Percentiles rank a stretch among this genome's conserved stretches.
Evolutionary conservation across 2,329 filamentous ascomycete species (phyloP).

Genomic region (Epichloe coenophiala): DNA sequence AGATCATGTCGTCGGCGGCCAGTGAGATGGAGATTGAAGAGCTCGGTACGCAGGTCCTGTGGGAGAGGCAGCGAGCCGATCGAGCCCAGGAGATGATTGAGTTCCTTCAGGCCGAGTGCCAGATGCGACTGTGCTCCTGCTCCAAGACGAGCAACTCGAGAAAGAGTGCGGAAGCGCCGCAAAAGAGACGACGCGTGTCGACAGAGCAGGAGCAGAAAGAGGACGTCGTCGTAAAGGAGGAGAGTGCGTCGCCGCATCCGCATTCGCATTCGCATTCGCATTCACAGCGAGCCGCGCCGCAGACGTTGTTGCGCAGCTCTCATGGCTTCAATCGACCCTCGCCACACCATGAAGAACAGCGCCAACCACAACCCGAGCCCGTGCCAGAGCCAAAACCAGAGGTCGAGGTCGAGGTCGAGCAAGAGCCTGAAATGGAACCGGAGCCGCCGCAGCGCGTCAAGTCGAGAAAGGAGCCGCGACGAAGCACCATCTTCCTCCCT

Average conservation of each 20-base stretch:
- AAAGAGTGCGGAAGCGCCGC: conserved; percentile 8
- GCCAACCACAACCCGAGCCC: background rate
- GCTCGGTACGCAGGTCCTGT: conserved; percentile 36
- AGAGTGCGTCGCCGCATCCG: conserved; percentile 19
- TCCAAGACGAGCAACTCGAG: conserved; percentile 22
- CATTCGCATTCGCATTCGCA: too few species aligned
- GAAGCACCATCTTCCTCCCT: conserved; percentile 44
- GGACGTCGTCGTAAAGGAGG: conserved; percentile 5
- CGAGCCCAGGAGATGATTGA: conserved; percentile 61
- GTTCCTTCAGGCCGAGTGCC: conserved; percentile 63
- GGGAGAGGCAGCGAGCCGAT: conserved; percentile 50
- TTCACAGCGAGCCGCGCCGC: too few species aligned
- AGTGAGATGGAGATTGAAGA: conserved; percentile 48
- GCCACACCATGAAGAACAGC: background rate
- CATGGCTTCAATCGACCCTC: background rate
- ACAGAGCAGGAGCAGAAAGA: background rate
- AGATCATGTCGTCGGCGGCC: conserved; percentile 40
- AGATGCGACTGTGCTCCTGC: conserved; percentile 53
- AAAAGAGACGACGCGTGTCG: conserved; percentile 9
- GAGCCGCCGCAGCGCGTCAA: conserved; percentile 9
- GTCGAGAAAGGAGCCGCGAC: conserved; percentile 28
- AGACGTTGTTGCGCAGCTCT: background rate
- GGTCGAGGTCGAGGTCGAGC: conserved; percentile 11
- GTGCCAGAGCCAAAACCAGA: background rate
- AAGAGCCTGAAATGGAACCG: conserved; percentile 11